Evolutionary conservation across 1,284 basidiomycete species (phyloP).

Genomic region (Tilletia walkeri): DNA sequence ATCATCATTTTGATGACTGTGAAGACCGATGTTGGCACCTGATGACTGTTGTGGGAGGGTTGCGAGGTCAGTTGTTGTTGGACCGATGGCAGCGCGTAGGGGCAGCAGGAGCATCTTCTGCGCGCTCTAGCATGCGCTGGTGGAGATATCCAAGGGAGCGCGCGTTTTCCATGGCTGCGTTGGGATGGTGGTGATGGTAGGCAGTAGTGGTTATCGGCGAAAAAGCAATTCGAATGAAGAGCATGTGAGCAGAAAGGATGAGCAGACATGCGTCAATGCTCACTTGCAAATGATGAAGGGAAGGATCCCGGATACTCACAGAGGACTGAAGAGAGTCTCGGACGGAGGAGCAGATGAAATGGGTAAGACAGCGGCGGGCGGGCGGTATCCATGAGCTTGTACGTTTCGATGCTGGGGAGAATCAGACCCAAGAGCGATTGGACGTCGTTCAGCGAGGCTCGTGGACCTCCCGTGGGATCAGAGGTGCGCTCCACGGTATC

Average conservation of each 20-base stretch:
- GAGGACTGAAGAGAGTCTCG: no score
- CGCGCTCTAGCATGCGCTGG: constrained; percentile 18
- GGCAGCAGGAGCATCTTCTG: constrained; percentile 17
- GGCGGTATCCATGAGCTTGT: constrained; percentile 10
- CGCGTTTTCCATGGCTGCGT: constrained; percentile 5
- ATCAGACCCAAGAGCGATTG: not conserved
- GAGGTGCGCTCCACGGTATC: no score
- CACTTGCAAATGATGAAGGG: no score
- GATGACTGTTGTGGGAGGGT: constrained; percentile 11
- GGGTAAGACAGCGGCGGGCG: constrained; percentile 9
- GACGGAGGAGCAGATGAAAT: no score
- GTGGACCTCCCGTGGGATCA: not conserved
- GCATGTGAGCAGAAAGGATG: no score
- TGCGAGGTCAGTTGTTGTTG: not conserved
- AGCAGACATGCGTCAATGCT: no score
- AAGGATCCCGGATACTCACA: no score
- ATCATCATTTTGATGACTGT: no score
- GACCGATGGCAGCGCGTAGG: constrained; percentile 13
- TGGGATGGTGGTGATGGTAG: no score
- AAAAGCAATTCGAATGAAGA: no score
- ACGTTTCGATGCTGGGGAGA: not conserved
- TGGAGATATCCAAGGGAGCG: constrained; percentile 4
- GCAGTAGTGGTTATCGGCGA: no score
- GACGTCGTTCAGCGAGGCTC: not conserved
- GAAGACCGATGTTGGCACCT: no score